Base-by-base conservation (phyloP, 2,329 filamentous ascomycete species). In the Arachnopeziza araneosa region DNA sequence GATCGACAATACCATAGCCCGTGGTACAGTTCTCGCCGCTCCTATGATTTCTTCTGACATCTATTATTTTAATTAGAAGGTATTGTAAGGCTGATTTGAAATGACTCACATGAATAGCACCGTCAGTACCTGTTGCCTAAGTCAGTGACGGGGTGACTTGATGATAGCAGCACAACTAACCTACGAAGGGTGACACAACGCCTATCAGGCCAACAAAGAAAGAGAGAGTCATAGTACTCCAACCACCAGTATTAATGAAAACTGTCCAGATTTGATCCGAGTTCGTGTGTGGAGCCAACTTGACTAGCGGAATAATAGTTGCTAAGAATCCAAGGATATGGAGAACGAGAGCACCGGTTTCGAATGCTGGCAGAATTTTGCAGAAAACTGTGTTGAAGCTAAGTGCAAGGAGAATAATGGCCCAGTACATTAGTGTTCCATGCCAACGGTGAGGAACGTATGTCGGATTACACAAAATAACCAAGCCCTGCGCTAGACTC, bases 41-140 rank as follows among this genome's bases (percentile, higher is more conserved):
- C 83, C 75, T 1, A 71, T 67, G 7, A 78, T 55, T 59, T 79
- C 78, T 60, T 79, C 77, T 0, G 75, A 73, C 76, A 79, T 77
- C 49, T 10, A 53, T 44, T 50, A 79, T 73, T 1, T 76, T 77
- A 21, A 73, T 73, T 17, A 81, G n/a, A n/a, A n/a, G n/a, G n/a
- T 71, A 66, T 81, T 79, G 50, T 75, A 71, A 24, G 80, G 75
- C 62, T 81, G 79, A 65, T 82, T 79, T 2, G 78, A 76, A 44
- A 44, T 5, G 36, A 44, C 36, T 3, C 17, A 79, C 73, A 63
- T 75, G 68, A 14, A 52, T 72, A 61, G 63, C 71, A 57, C 68
- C 56, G 57, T 63, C n/a, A n/a, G n/a, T n/a, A n/a, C n/a, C n/a
- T n/a, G n/a, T n/a, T n/a, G n/a, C n/a, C n/a, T n/a, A n/a, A n/a